Conservation (phyloP, 1,284 basidiomycete genomes). For the Ceratobasidium sp. region DNA sequence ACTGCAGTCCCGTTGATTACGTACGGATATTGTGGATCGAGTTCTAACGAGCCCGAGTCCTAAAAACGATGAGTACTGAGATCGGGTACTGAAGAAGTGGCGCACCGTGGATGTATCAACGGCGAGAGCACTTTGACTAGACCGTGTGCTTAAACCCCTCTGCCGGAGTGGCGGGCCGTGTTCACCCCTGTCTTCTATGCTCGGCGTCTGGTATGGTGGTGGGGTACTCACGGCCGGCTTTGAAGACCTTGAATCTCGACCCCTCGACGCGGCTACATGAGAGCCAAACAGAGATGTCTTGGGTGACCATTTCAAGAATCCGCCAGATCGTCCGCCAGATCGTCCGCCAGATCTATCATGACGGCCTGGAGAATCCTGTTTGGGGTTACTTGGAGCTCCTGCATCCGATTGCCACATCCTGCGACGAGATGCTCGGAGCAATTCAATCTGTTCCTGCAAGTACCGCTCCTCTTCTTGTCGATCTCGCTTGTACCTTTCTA, state of each 20-base stretch:
- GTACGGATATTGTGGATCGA: too few species aligned
- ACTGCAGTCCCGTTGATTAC: too few species aligned
- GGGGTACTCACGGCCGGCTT: too few species aligned
- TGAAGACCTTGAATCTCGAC: constrained; percentile 5
- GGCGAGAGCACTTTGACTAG: too few species aligned
- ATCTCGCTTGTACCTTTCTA: constrained; percentile 28
- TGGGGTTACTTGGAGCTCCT: neutral
- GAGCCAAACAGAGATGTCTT: neutral
- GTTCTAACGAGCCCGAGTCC: too few species aligned
- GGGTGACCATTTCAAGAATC: neutral
- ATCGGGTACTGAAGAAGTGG: too few species aligned
- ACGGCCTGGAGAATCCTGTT: neutral
- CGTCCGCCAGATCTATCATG: neutral
- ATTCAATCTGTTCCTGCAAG: neutral
- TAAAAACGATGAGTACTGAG: too few species aligned
- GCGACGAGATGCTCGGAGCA: constrained; percentile 10
- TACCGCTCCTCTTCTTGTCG: constrained; percentile 10
- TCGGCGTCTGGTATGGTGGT: too few species aligned
- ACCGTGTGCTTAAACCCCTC: too few species aligned
- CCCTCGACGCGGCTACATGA: neutral
- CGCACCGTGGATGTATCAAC: too few species aligned
- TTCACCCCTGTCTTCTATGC: constrained; percentile 2
- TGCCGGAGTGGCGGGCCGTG: neutral
- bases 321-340: too few species aligned
- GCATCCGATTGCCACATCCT: too few species aligned